A percentile compares a stretch with the other conserved stretches of the same genome.
These are phyloP conservation scores for Naegleria lovaniensis DNA, from an alignment of 208 protist genomes.

Conservation along the genomic window DNA sequence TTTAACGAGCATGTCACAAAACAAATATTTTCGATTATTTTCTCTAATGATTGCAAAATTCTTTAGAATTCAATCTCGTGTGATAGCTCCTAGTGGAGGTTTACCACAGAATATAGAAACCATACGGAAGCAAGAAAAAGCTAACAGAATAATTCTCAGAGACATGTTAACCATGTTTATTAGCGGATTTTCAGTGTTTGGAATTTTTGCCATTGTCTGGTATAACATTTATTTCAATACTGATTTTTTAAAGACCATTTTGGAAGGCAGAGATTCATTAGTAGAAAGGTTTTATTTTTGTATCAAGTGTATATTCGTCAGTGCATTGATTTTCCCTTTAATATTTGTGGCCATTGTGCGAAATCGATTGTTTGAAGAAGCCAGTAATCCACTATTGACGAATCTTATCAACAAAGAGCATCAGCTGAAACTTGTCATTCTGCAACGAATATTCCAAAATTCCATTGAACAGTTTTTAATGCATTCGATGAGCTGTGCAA, in stretches of 20 bases:
- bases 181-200: neutral
- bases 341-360: neutral
- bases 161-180: slow-evolving; percentile 6
- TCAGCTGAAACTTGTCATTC: neutral
- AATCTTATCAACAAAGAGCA: neutral
- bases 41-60: neutral
- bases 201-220: neutral
- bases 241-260: neutral
- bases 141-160: neutral
- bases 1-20: neutral
- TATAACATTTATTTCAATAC: slow-evolving; percentile 17
- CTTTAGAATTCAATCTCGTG: neutral
- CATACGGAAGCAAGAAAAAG: neutral
- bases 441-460: neutral
- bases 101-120: neutral
- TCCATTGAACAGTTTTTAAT: neutral
- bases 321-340: neutral
- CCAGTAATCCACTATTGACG: neutral
- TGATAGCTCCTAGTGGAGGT: neutral
- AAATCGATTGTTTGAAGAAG: neutral
- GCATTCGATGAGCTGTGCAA: neutral
- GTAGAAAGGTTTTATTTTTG: neutral
- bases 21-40: neutral
- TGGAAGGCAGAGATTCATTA: neutral
- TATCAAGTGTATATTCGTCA: neutral